Evolutionary conservation across 2,329 filamentous ascomycete species (phyloP), one percentile per base, ranked within the genome.

Genomic region (Cercospora sp.): DNA sequence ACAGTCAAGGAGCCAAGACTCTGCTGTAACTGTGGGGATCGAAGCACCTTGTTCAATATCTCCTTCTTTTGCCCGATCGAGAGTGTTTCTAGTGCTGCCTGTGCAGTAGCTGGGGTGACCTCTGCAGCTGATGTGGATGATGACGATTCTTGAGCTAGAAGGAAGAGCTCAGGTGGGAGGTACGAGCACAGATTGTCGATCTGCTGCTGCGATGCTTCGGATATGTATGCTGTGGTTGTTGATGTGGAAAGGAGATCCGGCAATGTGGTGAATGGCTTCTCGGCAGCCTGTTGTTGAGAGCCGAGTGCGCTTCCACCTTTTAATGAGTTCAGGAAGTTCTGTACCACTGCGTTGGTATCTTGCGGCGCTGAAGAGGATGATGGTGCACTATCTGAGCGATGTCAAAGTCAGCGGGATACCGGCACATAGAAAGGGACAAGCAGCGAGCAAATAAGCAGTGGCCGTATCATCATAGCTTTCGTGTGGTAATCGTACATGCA

Each of bases 21-120:
- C 79, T 98, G 95, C 69, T 89, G 88, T 76, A 99, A 93, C 77
- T 99, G 95, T 18, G 95, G 94, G 72, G 92, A 96, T 71, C 92
- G 88, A 13, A 98, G 82, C 7, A 98, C 93, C 77, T 90, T 90
- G 78, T 89, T 90, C 53, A 99, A 81, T 12, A 98, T 86, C 24
- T 86, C 84, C 76, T 91, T 92, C 84, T 98, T 98, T 78, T 95
- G 90, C 2, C 85, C 85, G 7, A 90, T 79, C 64, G 87, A 90
- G 75, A 97, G 85, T 6, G 91, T 89, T 69, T 90, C 86, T 71
- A 92, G 89, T 30, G 91, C 92, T 45, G 90, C 89, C 74, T 90
- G 85, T n/a, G 90, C 86, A 1, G 88, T 87, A 65, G 89, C 90
- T 26, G 74, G 71, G 1, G 72, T 74, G 0, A 88, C 82, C 70